Conservation (phyloP, 1,284 basidiomycete species). For the Violaceomyces palustris region DNA sequence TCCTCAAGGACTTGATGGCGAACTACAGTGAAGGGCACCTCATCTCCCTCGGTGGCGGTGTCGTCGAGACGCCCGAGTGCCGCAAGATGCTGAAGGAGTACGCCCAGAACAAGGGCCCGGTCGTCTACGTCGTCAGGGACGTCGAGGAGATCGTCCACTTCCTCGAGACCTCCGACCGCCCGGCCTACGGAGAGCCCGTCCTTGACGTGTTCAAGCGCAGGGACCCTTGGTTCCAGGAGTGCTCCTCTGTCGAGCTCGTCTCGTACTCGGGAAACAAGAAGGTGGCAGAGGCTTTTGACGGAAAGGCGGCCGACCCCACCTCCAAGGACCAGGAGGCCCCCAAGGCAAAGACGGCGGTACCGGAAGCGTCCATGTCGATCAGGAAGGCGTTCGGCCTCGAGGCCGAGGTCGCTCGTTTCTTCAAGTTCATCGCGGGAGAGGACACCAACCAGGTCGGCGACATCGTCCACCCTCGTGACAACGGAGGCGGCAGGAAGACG, state of each 20-base stretch:
- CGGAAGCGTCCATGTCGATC: slow-evolving; percentile 29
- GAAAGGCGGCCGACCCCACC: background rate
- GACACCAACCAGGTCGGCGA: slow-evolving; percentile 64
- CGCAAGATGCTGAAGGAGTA: slow-evolving; percentile 66
- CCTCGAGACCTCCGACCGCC: slow-evolving; percentile 78
- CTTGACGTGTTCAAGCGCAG: slow-evolving; percentile 76
- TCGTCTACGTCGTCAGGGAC: slow-evolving; percentile 69
- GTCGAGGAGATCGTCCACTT: slow-evolving; percentile 70
- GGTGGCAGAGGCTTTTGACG: slow-evolving; percentile 16
- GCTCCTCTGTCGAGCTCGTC: slow-evolving; percentile 76
- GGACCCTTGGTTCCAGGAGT: slow-evolving; percentile 80
- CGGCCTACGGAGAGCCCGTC: slow-evolving; percentile 65
- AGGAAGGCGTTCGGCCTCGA: slow-evolving; percentile 48
- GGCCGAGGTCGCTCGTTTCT: slow-evolving; percentile 64
- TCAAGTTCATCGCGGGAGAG: slow-evolving; percentile 77
- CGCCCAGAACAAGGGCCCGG: slow-evolving; percentile 60
- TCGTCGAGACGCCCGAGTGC: slow-evolving; percentile 73
- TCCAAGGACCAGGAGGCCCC: background rate
- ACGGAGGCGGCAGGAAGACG: slow-evolving; percentile 54
- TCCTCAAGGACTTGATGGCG: slow-evolving; percentile 52
- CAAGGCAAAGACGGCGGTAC: slow-evolving; percentile 5
- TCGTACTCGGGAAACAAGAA: slow-evolving; percentile 59
- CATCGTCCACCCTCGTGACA: slow-evolving; percentile 54
- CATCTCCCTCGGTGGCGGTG: slow-evolving; percentile 82
- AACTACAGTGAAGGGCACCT: slow-evolving; percentile 54